Evolutionary conservation across 2,329 filamentous ascomycete species (phyloP), one percentile per base, ranked within the genome.

Genomic region (Fulvia fulva): DNA sequence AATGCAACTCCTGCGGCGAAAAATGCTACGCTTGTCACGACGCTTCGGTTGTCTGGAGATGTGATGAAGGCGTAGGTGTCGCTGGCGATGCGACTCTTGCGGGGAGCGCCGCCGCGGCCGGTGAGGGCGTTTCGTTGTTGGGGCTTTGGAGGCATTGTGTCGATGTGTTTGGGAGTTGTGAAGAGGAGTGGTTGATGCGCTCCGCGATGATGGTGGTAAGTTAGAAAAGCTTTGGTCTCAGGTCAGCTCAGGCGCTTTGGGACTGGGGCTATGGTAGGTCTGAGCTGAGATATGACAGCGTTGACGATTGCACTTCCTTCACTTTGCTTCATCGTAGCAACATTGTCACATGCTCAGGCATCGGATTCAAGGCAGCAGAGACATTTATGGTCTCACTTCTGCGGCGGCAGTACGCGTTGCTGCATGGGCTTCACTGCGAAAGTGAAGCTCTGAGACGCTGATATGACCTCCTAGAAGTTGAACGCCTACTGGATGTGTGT

Each of bases 1-100:
- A 82, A 82, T 6, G 79, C 74, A 37, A 82, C 78, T 58, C 78
- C 78, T 53, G 77, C 80, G 67, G 76, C 78, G 59, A 82, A 82
- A 60, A 81, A 68, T 21, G 76, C 76, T 51, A 81, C 70, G 8
- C 77, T 73, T 32, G 75, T 77, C 16, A 82, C 74, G 23, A 81
- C 73, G 54, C 70, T 76, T 62, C 78, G 71, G 69, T 82, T 82
- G 63, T 82, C 80, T 45, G 74, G 67, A 63, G 71, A 76, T 51
- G 76, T 78, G 51, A 81, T 63, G 41, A 71, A 72, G 57, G 73
- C 69, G 60, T 77, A 68, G 50, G 75, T 68, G 58, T 67, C 72
- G 62, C 68, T 68, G 47, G 74, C 75, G 62, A 76, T 78, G 69
- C 71, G 65, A 49, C 59, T 61, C 45, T 51, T 59, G 59, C 37